Evolutionary conservation across 257 asterid genomes (phyloP).

Genomic region (Nyctanthes arbortristis): DNA sequence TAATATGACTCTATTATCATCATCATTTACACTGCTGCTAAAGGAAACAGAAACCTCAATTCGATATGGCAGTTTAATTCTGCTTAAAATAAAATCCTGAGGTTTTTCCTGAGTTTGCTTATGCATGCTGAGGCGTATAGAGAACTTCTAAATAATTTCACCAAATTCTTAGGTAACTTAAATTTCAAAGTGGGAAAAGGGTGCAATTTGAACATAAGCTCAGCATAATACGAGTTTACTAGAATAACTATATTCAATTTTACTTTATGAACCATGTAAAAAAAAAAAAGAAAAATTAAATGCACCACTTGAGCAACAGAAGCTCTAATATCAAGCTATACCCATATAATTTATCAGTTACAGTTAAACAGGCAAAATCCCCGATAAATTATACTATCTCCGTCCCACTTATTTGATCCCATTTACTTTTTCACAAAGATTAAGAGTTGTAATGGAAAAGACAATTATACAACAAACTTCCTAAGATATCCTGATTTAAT

Average conservation of each 20-base stretch:
- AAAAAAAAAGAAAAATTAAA: no score
- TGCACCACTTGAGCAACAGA: background rate
- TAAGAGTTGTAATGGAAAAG: no score
- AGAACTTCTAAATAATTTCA: no score
- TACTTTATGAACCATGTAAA: background rate
- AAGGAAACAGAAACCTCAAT: background rate
- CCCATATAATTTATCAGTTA: background rate
- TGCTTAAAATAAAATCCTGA: background rate
- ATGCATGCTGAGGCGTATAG: background rate
- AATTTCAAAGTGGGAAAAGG: background rate
- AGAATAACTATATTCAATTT: background rate
- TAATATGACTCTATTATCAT: background rate
- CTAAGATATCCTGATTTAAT: no score
- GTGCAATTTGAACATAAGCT: background rate
- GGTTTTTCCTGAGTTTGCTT: background rate
- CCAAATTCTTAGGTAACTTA: background rate
- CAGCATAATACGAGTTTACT: background rate
- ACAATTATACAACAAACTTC: no score
- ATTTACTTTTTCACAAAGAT: no score
- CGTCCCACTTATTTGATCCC: no score
- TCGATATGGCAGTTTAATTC: background rate
- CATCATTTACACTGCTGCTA: background rate
- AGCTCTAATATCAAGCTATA: no score
- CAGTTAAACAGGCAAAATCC: background rate
- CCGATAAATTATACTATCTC: constrained; percentile 12